These are phyloP conservation scores for Dictyostelium discoideum DNA, from an alignment of 78 protist genomes.

Conservation along the genomic window dicty_2.7 NC_007089.4:3013001-3013500, in stretches of 20 bases:
- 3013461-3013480: not conserved
- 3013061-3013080: constrained; percentile 70
- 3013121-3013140: constrained; percentile 71
- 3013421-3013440: constrained; percentile 58
- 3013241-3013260: constrained; percentile 60
- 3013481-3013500: constrained; percentile 27
- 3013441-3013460: constrained; percentile 24
- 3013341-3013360: not conserved
- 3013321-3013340: not conserved
- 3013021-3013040: constrained; percentile 48
- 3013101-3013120: constrained; percentile 66
- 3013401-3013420: not conserved
- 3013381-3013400: too few relatives aligned
- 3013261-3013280: constrained; percentile 28
- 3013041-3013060: constrained; percentile 80
- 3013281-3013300: constrained; percentile 63
- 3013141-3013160: not conserved
- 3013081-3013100: constrained; percentile 49
- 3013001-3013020: constrained; percentile 3
- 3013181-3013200: constrained; percentile 33
- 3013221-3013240: constrained; percentile 82
- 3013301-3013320: constrained; percentile 18
- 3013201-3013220: constrained; percentile 42
- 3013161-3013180: not conserved
- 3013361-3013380: too few relatives aligned